Conservation (phyloP, 352 stramenopile genomes). For the Phytophthora boehmeriae region DNA sequence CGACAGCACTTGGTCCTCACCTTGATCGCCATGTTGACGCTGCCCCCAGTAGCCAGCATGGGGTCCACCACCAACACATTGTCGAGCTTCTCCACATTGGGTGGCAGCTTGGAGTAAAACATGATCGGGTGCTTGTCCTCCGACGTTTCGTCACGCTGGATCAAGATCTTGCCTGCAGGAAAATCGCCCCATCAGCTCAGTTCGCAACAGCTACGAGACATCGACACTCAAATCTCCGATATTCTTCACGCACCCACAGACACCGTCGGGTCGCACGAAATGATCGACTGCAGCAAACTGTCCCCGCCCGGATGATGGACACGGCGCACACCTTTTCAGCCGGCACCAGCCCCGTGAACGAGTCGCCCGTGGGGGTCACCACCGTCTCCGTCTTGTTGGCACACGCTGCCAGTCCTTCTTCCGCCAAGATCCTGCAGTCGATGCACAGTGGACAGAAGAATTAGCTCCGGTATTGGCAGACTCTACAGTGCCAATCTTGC, state of each 20-base stretch:
- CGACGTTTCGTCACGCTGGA: slow-evolving; percentile 95
- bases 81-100: slow-evolving; percentile 73
- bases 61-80: slow-evolving; percentile 96
- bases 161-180: slow-evolving; percentile 94
- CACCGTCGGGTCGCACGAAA: slow-evolving; percentile 83
- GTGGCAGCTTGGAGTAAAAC: slow-evolving; percentile 96
- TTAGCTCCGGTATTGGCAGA: background rate
- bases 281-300: slow-evolving; percentile 90
- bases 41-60: slow-evolving; percentile 95
- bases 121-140: slow-evolving; percentile 87
- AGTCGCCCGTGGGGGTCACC: slow-evolving; percentile 71
- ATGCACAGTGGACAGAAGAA: background rate
- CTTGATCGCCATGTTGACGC: slow-evolving; percentile 91
- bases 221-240: too few relatives aligned
- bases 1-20: slow-evolving; percentile 29
- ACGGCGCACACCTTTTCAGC: slow-evolving; percentile 87
- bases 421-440: slow-evolving; percentile 72
- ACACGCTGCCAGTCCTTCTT: slow-evolving; percentile 74
- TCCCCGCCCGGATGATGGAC: slow-evolving; percentile 95
- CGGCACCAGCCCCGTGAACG: slow-evolving; percentile 56
- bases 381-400: slow-evolving; percentile 60
- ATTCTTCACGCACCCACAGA: slow-evolving; percentile 57
- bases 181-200: slow-evolving; percentile 6
- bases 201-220: too few relatives aligned
- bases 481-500: too few relatives aligned